Percentiles rank a stretch among this genome's conserved stretches.
phyloP scores from a whole-genome alignment of 345 rosid species.

The Sonneratia alba region DNA sequence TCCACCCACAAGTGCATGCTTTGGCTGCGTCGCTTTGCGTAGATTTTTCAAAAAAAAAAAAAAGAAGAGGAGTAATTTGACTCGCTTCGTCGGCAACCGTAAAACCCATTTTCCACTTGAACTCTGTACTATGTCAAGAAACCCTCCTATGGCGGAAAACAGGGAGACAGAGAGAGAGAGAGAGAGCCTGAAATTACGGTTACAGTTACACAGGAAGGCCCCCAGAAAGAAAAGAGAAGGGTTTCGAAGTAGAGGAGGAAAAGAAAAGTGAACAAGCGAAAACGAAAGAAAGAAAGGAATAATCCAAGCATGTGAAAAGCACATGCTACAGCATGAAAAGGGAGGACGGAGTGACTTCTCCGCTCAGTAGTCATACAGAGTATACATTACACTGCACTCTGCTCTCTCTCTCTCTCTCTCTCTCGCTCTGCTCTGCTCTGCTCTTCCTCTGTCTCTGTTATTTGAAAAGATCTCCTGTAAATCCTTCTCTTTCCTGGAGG shows the following conservation, averaged over 20 bases:
- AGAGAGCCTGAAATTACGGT: background rate
- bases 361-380: no score
- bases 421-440: background rate
- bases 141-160: background rate
- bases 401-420: no score
- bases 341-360: background rate
- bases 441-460: background rate
- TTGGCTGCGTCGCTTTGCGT: no score
- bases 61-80: no score
- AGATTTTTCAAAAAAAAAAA: no score
- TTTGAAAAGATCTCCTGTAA: no score
- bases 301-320: background rate
- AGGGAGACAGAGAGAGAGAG: background rate
- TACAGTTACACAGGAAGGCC: background rate
- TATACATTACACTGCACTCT: no score
- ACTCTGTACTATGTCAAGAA: background rate
- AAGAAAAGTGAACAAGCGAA: background rate
- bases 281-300: background rate
- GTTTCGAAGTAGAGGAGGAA: background rate
- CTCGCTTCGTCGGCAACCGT: no score
- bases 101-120: background rate
- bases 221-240: background rate
- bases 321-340: background rate
- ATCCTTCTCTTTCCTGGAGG: background rate
- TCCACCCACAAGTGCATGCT: no score